Evolutionary conservation across 2,329 filamentous ascomycete genomes (phyloP).

Genomic region (Colletotrichum scovillei): DNA sequence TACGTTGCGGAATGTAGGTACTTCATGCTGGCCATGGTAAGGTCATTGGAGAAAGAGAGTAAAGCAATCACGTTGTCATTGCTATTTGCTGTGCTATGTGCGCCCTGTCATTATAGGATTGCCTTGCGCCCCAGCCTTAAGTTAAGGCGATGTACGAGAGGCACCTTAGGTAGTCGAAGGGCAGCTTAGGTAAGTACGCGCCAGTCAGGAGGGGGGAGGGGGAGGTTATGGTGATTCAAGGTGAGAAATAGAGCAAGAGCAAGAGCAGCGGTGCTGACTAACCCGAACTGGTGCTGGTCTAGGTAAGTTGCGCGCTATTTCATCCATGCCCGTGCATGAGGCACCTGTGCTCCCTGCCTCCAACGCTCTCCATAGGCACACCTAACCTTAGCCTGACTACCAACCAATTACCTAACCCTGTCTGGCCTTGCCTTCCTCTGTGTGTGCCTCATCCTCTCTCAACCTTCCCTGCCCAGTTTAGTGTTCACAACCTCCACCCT

Average conservation of each 20-base stretch:
- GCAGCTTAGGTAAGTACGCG: conserved; percentile 3
- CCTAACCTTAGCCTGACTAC: neutral
- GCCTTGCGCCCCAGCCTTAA: no score
- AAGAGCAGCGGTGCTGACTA: no score
- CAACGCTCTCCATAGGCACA: neutral
- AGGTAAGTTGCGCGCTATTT: neutral
- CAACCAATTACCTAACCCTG: neutral
- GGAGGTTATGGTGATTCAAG: no score
- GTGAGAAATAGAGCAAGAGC: no score
- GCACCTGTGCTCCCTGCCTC: neutral
- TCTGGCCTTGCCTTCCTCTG: conserved; percentile 3
- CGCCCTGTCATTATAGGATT: no score
- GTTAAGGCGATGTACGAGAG: no score
- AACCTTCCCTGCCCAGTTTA: conserved; percentile 7
- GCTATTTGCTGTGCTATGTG: no score
- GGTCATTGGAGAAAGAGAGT: neutral
- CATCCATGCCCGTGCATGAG: neutral
- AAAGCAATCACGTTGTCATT: no score
- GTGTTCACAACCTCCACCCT: neutral
- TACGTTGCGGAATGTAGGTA: neutral
- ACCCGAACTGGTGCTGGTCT: no score
- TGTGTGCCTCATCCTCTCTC: conserved; percentile 7
- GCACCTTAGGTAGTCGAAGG: neutral
- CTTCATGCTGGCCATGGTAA: neutral
- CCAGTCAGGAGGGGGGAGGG: no score